phyloP scores from a whole-genome alignment of 129 eudicot genomes.

The Pittosporum tobira region DNA sequence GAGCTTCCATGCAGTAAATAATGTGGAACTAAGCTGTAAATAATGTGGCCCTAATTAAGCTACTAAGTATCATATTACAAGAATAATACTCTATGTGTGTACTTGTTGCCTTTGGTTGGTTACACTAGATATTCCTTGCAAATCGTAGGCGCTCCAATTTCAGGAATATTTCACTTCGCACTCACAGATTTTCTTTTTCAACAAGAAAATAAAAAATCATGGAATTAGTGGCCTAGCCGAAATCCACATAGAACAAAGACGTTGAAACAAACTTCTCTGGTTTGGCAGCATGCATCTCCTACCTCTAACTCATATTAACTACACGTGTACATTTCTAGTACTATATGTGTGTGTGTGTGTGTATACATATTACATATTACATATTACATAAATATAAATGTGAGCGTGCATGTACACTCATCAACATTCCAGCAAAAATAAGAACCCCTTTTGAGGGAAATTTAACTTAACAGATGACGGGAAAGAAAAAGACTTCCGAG shows the following conservation, averaged over 20 bases:
- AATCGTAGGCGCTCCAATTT: no score
- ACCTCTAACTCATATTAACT: conserved; percentile 1
- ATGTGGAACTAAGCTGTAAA: neutral
- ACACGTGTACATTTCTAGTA: conserved; percentile 11
- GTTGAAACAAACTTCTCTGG: conserved; percentile 14
- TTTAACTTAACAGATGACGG: conserved; percentile 14
- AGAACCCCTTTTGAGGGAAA: neutral
- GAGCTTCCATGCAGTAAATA: conserved; percentile 11
- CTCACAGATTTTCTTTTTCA: neutral
- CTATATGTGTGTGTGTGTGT: neutral
- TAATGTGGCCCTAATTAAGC: neutral
- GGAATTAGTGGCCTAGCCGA: conserved; percentile 18
- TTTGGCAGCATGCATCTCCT: conserved; percentile 12
- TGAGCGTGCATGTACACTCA: conserved; percentile 10
- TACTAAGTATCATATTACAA: no score
- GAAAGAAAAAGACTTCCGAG: conserved; percentile 28
- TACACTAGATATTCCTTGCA: no score
- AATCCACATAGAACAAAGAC: conserved; percentile 22
- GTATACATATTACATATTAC: no score
- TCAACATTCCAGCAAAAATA: conserved; percentile 9
- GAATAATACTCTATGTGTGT: no score
- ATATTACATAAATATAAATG: no score
- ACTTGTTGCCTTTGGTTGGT: no score
- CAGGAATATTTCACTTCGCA: conserved; percentile 10
- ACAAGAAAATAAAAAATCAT: no score